Percentiles rank a stretch among this genome's conserved stretches.
phyloP scores from a whole-genome alignment of 2,329 filamentous ascomycete genomes.

The Aureobasidium melanogenum region DNA sequence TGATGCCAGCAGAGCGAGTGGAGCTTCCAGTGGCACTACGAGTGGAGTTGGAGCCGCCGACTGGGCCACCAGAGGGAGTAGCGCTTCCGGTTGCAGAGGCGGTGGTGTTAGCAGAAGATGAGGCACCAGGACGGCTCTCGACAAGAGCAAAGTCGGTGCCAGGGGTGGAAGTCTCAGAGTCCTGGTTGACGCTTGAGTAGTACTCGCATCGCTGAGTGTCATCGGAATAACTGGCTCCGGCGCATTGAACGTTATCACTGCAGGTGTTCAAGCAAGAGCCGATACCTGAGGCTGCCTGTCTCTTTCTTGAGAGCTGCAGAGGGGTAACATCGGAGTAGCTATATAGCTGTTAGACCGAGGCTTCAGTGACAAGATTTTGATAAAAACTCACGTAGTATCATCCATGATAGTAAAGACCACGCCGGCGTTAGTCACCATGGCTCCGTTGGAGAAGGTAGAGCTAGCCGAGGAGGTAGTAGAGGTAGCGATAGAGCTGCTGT shows the following conservation, averaged over 20 bases:
- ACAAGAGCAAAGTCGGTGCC: constrained; percentile 2
- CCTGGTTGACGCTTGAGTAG: not conserved
- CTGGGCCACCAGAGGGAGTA: not conserved
- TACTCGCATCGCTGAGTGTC: not conserved
- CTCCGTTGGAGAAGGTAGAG: too few relatives aligned
- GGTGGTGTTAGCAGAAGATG: not conserved
- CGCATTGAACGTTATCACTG: not conserved
- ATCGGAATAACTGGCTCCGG: not conserved
- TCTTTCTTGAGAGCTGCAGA: not conserved
- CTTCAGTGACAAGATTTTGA: not conserved
- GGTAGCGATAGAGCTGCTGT: not conserved
- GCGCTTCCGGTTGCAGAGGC: not conserved
- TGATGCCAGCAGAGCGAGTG: not conserved
- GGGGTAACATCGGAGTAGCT: not conserved
- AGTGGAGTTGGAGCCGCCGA: not conserved
- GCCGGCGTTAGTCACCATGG: too few relatives aligned
- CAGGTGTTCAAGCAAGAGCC: not conserved
- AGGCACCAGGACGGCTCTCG: not conserved
- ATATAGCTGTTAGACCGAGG: not conserved
- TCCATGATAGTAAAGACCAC: too few relatives aligned
- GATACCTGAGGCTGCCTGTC: constrained; percentile 1
- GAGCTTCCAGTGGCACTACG: not conserved
- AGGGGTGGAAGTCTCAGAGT: not conserved
- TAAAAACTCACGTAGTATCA: not conserved
- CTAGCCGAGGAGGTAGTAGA: not conserved